Percentiles rank a stretch among this genome's conserved stretches.
Evolutionary conservation across 148 eudicot genomes (phyloP).

Genomic region (Fallopia convolvulus): DNA sequence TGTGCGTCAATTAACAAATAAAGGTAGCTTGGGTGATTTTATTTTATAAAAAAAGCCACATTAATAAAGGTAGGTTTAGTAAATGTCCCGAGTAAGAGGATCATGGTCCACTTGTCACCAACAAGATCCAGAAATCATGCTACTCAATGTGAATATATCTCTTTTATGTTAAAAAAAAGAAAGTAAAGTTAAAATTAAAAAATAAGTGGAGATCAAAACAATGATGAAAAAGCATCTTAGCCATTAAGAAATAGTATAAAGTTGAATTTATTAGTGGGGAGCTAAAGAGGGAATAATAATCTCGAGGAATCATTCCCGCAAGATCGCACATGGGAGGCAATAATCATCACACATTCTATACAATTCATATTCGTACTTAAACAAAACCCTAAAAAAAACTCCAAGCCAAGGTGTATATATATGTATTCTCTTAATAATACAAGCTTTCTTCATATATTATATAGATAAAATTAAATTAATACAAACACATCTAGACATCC

Average conservation of each 20-base stretch:
- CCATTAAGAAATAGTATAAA: conserved; percentile 1
- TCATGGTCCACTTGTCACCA: neutral
- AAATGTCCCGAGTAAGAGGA: conserved; percentile 4
- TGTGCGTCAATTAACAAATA: neutral
- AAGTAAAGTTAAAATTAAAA: neutral
- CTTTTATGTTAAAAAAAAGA: no score
- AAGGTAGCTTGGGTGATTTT: no score
- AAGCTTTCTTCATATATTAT: neutral
- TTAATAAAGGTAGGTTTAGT: neutral
- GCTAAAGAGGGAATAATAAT: neutral
- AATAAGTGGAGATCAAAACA: neutral
- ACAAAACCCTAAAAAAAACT: neutral
- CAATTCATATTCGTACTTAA: neutral
- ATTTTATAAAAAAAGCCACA: no score
- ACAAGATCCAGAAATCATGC: conserved; percentile 4
- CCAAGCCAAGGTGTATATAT: conserved; percentile 3
- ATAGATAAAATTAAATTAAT: neutral
- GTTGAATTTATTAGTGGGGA: conserved; percentile 1
- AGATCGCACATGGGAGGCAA: neutral
- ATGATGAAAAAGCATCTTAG: neutral
- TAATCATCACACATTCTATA: conserved; percentile 1
- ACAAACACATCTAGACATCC: conserved; percentile 9
- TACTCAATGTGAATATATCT: neutral
- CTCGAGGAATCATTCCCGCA: conserved; percentile 2
- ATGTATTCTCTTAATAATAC: conserved; percentile 7